Evolutionary conservation across 2,329 filamentous ascomycete genomes (phyloP).

Genomic region (Bipolaris gigantea): DNA sequence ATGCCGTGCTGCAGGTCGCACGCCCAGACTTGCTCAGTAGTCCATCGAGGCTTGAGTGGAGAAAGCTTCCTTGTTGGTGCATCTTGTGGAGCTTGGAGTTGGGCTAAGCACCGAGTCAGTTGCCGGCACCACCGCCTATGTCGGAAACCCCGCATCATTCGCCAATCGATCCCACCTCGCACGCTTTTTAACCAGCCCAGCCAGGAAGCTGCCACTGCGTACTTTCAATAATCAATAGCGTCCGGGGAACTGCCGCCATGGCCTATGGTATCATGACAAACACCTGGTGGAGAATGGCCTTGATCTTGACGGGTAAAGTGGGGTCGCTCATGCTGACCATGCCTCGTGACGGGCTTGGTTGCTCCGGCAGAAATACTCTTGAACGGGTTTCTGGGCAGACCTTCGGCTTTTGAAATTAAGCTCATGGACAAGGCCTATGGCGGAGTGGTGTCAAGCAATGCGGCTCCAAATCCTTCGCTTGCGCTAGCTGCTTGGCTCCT

Average conservation of each 20-base stretch:
- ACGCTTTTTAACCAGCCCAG: not conserved
- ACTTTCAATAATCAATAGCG: not conserved
- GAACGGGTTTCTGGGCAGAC: not conserved
- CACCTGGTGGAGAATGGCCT: not conserved
- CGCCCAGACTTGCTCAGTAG: slow-evolving; percentile 16
- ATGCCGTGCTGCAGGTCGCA: slow-evolving; percentile 13
- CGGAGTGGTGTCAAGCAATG: slow-evolving; percentile 16
- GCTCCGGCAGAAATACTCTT: slow-evolving; percentile 2
- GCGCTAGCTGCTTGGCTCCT: slow-evolving; percentile 51
- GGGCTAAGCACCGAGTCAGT: slow-evolving; percentile 8
- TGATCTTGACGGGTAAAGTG: slow-evolving; percentile 1
- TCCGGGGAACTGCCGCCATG: not conserved
- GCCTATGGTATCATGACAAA: not conserved
- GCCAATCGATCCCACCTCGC: slow-evolving; percentile 9
- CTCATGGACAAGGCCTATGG: slow-evolving; percentile 20
- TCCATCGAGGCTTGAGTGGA: slow-evolving; percentile 18
- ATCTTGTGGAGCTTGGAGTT: slow-evolving; percentile 16
- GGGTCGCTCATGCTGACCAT: not conserved
- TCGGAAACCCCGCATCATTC: slow-evolving; percentile 13
- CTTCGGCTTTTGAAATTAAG: not conserved
- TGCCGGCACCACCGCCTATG: not conserved
- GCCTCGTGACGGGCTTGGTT: slow-evolving; percentile 10
- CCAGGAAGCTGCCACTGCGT: not conserved
- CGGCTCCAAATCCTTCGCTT: slow-evolving; percentile 50
- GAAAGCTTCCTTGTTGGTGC: slow-evolving; percentile 22